Evolutionary conservation across 2,329 filamentous ascomycete genomes (phyloP).

Genomic region (Venturia pyrina): DNA sequence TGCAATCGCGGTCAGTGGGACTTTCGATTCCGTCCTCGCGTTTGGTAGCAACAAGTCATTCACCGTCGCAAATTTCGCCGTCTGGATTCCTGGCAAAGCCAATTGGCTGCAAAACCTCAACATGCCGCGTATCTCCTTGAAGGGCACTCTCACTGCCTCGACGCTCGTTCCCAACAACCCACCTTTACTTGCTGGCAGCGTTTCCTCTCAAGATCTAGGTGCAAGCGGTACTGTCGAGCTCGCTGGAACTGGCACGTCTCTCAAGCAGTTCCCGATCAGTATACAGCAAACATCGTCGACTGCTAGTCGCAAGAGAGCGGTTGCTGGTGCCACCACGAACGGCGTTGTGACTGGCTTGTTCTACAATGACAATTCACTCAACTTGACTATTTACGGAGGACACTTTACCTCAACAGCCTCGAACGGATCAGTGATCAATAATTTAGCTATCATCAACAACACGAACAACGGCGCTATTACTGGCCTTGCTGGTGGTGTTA

Average conservation of each 20-base stretch:
- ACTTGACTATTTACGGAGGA: conserved; percentile 80
- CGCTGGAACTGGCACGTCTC: conserved; percentile 27
- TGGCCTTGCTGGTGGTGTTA: conserved; percentile 58
- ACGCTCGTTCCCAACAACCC: conserved; percentile 53
- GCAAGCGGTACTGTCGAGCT: conserved; percentile 65
- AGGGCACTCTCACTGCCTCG: conserved; percentile 62
- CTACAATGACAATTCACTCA: conserved; percentile 58
- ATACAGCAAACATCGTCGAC: conserved; percentile 27
- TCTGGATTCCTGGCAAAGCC: conserved; percentile 78
- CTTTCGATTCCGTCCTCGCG: conserved; percentile 62
- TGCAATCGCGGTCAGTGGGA: conserved; percentile 69
- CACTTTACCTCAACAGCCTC: conserved; percentile 65
- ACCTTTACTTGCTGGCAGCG: conserved; percentile 71
- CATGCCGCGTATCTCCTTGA: conserved; percentile 53
- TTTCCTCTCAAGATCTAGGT: conserved; percentile 64
- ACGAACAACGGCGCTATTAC: conserved; percentile 55
- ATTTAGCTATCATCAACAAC: conserved; percentile 73
- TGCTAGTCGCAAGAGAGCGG: conserved; percentile 30
- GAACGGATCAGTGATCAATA: conserved; percentile 63
- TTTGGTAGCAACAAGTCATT: conserved; percentile 55
- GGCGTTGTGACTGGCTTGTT: conserved; percentile 74
- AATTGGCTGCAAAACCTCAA: conserved; percentile 82
- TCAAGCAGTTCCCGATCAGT: conserved; percentile 44
- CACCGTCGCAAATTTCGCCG: conserved; percentile 63
- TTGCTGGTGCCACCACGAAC: conserved; percentile 33